A percentile compares a stretch with the other conserved stretches of the same genome.
phyloP scores from a whole-genome alignment of 1,284 basidiomycete species.

The Trichosporon coremiiforme region DNA sequence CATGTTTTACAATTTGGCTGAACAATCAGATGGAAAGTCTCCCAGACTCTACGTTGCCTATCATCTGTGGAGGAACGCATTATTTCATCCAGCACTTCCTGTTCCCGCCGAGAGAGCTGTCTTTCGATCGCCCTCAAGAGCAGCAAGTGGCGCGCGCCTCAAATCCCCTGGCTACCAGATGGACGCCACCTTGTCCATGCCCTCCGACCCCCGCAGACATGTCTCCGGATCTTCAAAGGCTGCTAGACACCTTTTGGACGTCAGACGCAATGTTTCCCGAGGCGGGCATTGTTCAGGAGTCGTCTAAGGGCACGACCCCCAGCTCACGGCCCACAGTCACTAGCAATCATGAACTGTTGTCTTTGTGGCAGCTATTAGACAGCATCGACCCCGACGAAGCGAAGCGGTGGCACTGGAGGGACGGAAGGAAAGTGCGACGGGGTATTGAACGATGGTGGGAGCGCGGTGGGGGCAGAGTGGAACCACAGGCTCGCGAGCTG shows the following conservation, averaged over 20 bases:
- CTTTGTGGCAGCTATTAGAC: slow-evolving; percentile 69
- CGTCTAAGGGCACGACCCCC: slow-evolving; percentile 4
- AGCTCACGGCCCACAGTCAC: neutral
- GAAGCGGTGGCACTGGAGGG: slow-evolving; percentile 90
- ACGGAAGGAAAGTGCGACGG: slow-evolving; percentile 84
- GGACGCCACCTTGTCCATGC: slow-evolving; percentile 43
- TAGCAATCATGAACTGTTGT: slow-evolving; percentile 56
- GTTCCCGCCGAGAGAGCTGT: slow-evolving; percentile 71
- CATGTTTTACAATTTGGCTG: neutral
- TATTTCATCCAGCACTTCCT: slow-evolving; percentile 91
- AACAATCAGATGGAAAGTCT: slow-evolving; percentile 20
- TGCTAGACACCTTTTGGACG: slow-evolving; percentile 52
- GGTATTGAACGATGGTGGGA: slow-evolving; percentile 71
- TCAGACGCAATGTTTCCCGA: slow-evolving; percentile 42
- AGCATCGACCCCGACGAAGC: slow-evolving; percentile 76
- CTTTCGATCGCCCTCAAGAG: slow-evolving; percentile 40
- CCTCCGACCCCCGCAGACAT: slow-evolving; percentile 43
- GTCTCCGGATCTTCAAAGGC: slow-evolving; percentile 23
- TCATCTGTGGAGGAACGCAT: slow-evolving; percentile 91
- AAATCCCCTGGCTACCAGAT: slow-evolving; percentile 27
- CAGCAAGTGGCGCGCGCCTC: neutral
- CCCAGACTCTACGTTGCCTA: slow-evolving; percentile 63
- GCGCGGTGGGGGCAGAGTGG: neutral
- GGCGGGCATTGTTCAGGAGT: slow-evolving; percentile 36
- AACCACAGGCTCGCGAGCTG: neutral